Percentiles rank a stretch among this genome's conserved stretches.
phyloP scores from a whole-genome alignment of 148 eudicot genomes.

The Nepenthes mirabilis region DNA sequence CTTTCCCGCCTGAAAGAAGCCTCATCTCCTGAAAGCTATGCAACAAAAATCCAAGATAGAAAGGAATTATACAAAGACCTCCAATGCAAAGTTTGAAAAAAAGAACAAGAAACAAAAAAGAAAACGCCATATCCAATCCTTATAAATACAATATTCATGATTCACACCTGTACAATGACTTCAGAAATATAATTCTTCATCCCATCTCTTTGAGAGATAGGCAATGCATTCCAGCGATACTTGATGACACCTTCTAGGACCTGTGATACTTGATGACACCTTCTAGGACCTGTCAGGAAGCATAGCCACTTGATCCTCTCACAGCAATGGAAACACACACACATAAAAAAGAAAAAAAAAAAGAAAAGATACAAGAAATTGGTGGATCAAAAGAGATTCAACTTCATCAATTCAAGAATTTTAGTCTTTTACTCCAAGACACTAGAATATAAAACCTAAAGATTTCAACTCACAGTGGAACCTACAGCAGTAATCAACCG shows the following conservation, averaged over 20 bases:
- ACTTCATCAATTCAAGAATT: no score
- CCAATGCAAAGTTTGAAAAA: not conserved
- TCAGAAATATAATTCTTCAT: constrained; percentile 97
- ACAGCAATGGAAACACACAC: not conserved
- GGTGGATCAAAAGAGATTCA: no score
- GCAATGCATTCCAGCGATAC: constrained; percentile 97
- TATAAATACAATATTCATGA: not conserved
- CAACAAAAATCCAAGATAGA: constrained; percentile 1
- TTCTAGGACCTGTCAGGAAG: constrained; percentile 30
- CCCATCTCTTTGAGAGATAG: constrained; percentile 87
- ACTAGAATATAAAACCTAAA: no score
- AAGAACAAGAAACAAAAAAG: not conserved
- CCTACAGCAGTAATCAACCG: no score
- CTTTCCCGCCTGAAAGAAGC: constrained; percentile 80
- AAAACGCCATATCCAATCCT: constrained; percentile 1
- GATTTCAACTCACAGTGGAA: no score
- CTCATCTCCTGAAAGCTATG: constrained; percentile 85
- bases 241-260: constrained; percentile 96
- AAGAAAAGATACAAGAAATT: no score
- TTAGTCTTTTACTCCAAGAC: no score
- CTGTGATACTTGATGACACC: no score
- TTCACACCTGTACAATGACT: constrained; percentile 78
- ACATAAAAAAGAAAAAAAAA: no score
- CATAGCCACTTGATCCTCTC: not conserved
- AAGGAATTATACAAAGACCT: not conserved